These are phyloP conservation scores for Chlamydomonas reinhardtii DNA, from an alignment of 163 green algal species.

Conservation along the genomic window DNA sequence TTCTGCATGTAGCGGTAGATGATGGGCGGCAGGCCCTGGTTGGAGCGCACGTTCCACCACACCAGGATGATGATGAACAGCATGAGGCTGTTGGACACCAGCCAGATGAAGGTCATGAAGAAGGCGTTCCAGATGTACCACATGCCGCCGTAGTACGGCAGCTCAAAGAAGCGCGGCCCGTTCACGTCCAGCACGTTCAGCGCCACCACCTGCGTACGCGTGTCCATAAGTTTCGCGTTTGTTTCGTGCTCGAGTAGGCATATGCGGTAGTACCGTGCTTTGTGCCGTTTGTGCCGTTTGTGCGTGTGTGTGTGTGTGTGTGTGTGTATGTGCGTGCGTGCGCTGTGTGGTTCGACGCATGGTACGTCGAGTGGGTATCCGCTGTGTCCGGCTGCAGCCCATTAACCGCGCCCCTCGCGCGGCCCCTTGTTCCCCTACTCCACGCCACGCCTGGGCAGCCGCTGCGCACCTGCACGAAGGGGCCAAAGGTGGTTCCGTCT, in stretches of 20 bases:
- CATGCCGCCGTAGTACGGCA: conserved; percentile 42
- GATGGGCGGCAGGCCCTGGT: conserved; percentile 61
- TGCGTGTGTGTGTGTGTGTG: too few relatives aligned
- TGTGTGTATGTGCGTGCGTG: too few relatives aligned
- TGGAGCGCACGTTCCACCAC: conserved; percentile 63
- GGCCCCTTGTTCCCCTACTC: too few relatives aligned
- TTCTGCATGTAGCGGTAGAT: conserved; percentile 66
- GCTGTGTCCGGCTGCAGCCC: too few relatives aligned
- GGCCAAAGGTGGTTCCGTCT: conserved; percentile 12
- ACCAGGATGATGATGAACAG: conserved; percentile 49
- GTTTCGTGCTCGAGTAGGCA: not conserved
- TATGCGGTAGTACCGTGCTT: too few relatives aligned
- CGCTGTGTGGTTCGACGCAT: too few relatives aligned
- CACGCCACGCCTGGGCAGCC: too few relatives aligned
- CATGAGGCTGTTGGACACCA: conserved; percentile 40
- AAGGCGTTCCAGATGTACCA: conserved; percentile 47
- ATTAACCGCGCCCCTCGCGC: too few relatives aligned
- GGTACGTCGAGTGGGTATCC: too few relatives aligned
- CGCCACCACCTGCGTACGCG: not conserved
- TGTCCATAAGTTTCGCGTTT: not conserved
- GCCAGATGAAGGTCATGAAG: conserved; percentile 43
- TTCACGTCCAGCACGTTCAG: conserved; percentile 2
- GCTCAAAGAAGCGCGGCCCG: not conserved
- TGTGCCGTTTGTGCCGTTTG: too few relatives aligned
- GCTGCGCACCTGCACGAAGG: conserved; percentile 8